These are phyloP conservation scores for Neofusicoccum laricinum DNA, from an alignment of 2,329 filamentous ascomycete species.

Conservation along the genomic window DNA sequence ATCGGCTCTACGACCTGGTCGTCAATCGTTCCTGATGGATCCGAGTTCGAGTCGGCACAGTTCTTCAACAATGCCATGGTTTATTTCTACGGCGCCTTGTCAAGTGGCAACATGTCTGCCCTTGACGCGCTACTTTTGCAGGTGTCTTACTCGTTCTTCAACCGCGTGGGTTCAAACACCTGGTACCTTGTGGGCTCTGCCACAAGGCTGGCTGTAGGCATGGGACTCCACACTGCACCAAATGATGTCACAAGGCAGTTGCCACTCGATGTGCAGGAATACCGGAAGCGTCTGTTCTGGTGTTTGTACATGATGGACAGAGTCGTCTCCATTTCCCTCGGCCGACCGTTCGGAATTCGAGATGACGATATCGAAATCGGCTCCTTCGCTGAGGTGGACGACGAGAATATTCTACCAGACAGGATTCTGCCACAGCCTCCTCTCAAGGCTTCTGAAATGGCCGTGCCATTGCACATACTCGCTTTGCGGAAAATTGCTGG, in stretches of 20 bases:
- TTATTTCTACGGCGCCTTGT: conserved; percentile 28
- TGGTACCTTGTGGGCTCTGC: conserved; percentile 48
- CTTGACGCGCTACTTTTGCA: conserved; percentile 46
- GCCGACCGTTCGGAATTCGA: conserved; percentile 46
- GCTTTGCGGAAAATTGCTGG: conserved; percentile 41
- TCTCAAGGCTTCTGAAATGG: conserved; percentile 26
- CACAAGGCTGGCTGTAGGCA: conserved; percentile 43
- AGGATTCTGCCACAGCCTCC: conserved; percentile 7
- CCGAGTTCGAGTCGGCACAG: conserved; percentile 43
- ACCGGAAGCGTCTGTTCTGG: conserved; percentile 45
- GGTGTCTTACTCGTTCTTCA: conserved; percentile 51
- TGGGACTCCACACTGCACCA: conserved; percentile 41
- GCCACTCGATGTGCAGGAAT: conserved; percentile 30
- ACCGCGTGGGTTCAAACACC: conserved; percentile 47
- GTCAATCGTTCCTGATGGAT: conserved; percentile 32
- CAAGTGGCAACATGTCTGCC: conserved; percentile 22
- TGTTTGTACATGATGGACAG: conserved; percentile 52
- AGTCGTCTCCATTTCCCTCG: conserved; percentile 45
- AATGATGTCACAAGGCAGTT: conserved; percentile 1
- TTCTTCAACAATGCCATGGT: conserved; percentile 46
- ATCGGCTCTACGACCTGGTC: conserved; percentile 47
- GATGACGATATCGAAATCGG: conserved; percentile 47
- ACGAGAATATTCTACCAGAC: conserved; percentile 24
- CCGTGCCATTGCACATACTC: conserved; percentile 44
- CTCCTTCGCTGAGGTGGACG: conserved; percentile 39